Base-by-base conservation (phyloP, 768 basidiomycete species). In the Trametes elegans region DNA sequence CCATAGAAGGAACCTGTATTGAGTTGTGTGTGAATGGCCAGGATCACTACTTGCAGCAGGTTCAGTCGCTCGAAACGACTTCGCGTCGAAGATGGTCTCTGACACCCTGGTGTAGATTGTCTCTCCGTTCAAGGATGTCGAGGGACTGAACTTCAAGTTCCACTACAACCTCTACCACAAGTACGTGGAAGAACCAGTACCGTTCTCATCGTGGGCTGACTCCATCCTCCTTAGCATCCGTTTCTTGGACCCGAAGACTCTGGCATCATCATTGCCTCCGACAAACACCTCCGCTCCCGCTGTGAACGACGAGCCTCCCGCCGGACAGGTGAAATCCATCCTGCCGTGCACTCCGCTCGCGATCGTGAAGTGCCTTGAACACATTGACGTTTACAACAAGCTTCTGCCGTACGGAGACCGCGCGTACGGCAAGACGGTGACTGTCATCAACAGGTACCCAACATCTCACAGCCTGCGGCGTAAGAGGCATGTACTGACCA, bases 31-130 rank as follows among this genome's bases (percentile, higher is more conserved):
- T 31, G 14, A 21, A 21, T 14, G 39, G 7, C 10, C 28, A 98
- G 87, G 97, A 98, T 68, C 93, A 96, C 67, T 99, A 99, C 70
- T 76, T 99, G 51, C 97, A 99, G 71, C 96, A 98, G 76, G 89
- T 86, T 38, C 62, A 57, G 72, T 49, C 14, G 27, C 24, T 47
- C 34, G n/a, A n/a, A n/a, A 45, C 38, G 38, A 39, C 6, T 27
- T 19, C 29, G 36, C 29, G 16, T 18, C 18, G 16, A 23, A n/a
- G 45, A 18, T 38, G 29, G 16, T 41, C 32, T 42, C 52, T 54
- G 29, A 54, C 52, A 23, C 35, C 18, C 41, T 18, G 42, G 34
- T 48, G 23, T 49, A 91, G 89, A 84, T 98, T 52, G 94, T 99
- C 7, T 94, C 93, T 0, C 94, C 97, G 2, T 80, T 88, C 60